Evolutionary conservation across 148 eudicot genomes (phyloP).

Genomic region (Camellia japonica): DNA sequence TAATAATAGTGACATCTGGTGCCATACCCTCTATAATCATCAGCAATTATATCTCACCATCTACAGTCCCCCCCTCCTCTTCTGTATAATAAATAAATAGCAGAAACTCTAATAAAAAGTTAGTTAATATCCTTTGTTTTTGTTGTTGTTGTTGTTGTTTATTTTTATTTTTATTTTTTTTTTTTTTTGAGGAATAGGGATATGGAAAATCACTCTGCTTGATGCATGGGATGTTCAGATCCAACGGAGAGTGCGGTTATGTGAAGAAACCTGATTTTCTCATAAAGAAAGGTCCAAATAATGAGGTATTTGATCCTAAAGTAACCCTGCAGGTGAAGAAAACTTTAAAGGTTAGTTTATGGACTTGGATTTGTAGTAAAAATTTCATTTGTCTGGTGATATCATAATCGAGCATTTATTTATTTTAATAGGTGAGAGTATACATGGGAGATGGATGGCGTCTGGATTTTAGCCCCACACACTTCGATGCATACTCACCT

Average conservation of each 20-base stretch:
- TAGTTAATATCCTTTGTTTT: not conserved
- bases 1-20: too few species aligned
- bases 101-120: not conserved
- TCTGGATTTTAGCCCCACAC: slow-evolving; percentile 66
- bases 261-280: slow-evolving; percentile 77
- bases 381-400: not conserved
- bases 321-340: slow-evolving; percentile 40
- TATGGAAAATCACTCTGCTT: slow-evolving; percentile 72
- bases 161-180: too few species aligned
- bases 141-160: too few species aligned
- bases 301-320: slow-evolving; percentile 67
- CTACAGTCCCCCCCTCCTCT: not conserved
- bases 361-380: slow-evolving; percentile 4
- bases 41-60: not conserved
- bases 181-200: slow-evolving; percentile 40
- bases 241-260: slow-evolving; percentile 84
- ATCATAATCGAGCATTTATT: not conserved
- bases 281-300: slow-evolving; percentile 39
- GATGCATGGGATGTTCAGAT: slow-evolving; percentile 82
- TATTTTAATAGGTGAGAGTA: slow-evolving; percentile 47
- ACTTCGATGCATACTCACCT: slow-evolving; percentile 78
- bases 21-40: slow-evolving; percentile 3
- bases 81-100: not conserved
- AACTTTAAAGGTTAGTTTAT: slow-evolving; percentile 49
- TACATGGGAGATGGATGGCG: slow-evolving; percentile 92